These are phyloP conservation scores for Polytrichum commune DNA, from an alignment of 225 moss, liverwort and hornwort genomes.

Conservation along the genomic window DNA sequence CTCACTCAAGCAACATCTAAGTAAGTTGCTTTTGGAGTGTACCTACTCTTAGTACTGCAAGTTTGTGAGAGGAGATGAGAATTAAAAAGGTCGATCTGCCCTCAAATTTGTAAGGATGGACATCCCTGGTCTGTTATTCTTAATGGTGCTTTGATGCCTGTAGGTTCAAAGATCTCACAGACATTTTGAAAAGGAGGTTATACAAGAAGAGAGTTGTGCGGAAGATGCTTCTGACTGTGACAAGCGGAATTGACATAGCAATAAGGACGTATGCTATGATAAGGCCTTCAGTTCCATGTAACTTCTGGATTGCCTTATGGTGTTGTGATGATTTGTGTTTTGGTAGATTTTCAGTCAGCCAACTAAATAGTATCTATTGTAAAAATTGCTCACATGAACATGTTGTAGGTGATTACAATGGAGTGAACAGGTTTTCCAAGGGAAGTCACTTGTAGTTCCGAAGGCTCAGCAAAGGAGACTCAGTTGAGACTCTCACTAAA, in stretches of 20 bases:
- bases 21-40: conserved; percentile 27
- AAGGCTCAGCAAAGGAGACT: too few relatives aligned
- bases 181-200: conserved; percentile 78
- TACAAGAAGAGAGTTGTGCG: conserved; percentile 94
- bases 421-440: too few relatives aligned
- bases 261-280: conserved; percentile 89
- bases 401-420: too few relatives aligned
- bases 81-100: too few relatives aligned
- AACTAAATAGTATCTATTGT: too few relatives aligned
- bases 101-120: too few relatives aligned
- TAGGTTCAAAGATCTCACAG: conserved; percentile 82
- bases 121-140: background rate
- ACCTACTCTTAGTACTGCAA: background rate
- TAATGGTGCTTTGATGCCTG: conserved; percentile 16
- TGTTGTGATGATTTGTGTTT: background rate
- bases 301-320: background rate
- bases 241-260: conserved; percentile 73
- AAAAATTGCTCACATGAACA: too few relatives aligned
- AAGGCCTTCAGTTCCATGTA: conserved; percentile 83
- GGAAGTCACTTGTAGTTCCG: too few relatives aligned
- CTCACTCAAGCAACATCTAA: conserved; percentile 27
- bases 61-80: too few relatives aligned
- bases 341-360: too few relatives aligned
- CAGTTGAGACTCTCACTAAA: too few relatives aligned
- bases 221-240: conserved; percentile 78